Conservation (phyloP, 257 asterid species). For the Petrea volubilis region DNA sequence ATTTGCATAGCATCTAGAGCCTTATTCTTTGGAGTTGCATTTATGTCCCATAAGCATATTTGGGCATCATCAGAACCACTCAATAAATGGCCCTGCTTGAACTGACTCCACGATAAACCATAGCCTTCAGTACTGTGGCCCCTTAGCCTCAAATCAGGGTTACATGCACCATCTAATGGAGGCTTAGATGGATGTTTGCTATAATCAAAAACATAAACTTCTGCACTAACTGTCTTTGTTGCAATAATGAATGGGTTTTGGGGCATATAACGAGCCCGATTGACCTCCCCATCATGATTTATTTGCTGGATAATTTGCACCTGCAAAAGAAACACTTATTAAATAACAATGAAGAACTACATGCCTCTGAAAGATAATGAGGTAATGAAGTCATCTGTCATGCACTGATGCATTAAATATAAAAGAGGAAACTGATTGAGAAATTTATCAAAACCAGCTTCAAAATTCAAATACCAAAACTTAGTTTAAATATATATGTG, state of each 20-base stretch:
- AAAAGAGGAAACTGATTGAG: neutral
- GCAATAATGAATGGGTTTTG: slow-evolving; percentile 72
- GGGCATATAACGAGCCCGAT: slow-evolving; percentile 87
- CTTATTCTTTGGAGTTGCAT: slow-evolving; percentile 70
- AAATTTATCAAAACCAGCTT: neutral
- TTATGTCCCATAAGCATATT: slow-evolving; percentile 82
- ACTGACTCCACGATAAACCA: slow-evolving; percentile 81
- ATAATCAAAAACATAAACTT: slow-evolving; percentile 76
- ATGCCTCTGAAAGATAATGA: neutral
- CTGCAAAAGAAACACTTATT: slow-evolving; percentile 40
- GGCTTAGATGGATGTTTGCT: slow-evolving; percentile 90
- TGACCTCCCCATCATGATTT: slow-evolving; percentile 87
- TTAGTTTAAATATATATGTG: neutral
- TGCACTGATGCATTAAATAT: neutral
- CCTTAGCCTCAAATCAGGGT: slow-evolving; percentile 77
- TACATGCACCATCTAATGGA: slow-evolving; percentile 69
- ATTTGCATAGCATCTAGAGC: slow-evolving; percentile 71
- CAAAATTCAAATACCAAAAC: neutral
- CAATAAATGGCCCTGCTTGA: slow-evolving; percentile 69
- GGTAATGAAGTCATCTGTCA: neutral
- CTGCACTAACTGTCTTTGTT: slow-evolving; percentile 78
- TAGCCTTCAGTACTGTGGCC: slow-evolving; percentile 84
- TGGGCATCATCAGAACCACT: slow-evolving; percentile 90
- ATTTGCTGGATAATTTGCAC: slow-evolving; percentile 85
- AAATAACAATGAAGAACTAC: neutral